Percentiles rank a stretch among this genome's conserved stretches.
Evolutionary conservation across 345 rosid species (phyloP).

Genomic region (Jatropha curcas): DNA sequence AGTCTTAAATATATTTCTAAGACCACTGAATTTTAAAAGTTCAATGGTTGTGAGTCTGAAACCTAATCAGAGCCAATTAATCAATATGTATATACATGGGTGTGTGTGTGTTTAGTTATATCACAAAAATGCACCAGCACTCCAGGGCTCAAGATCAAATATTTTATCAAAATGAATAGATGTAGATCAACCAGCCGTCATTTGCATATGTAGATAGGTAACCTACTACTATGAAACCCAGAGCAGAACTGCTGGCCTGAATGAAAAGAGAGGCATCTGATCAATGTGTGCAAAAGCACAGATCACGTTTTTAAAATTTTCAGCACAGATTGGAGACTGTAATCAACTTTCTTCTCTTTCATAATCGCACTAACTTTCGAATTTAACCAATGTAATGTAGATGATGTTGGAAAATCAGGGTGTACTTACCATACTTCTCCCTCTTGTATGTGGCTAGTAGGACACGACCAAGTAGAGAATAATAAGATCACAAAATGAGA

Average conservation of each 20-base stretch:
- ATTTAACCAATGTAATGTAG: background rate
- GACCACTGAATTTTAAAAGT: too few relatives aligned
- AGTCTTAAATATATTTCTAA: background rate
- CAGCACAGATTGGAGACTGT: constrained; percentile 10
- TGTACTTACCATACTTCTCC: too few relatives aligned
- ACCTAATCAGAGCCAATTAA: too few relatives aligned
- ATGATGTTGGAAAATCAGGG: too few relatives aligned
- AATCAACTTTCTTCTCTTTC: background rate
- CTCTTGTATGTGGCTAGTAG: too few relatives aligned
- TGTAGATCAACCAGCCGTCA: background rate
- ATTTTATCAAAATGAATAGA: background rate
- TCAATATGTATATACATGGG: too few relatives aligned
- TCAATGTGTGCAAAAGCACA: background rate
- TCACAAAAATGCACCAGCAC: background rate
- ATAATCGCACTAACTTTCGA: background rate
- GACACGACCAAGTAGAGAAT: too few relatives aligned
- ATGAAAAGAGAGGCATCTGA: background rate
- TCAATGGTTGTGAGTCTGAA: too few relatives aligned
- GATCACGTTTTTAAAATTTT: too few relatives aligned
- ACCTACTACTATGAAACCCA: background rate
- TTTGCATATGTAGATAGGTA: background rate
- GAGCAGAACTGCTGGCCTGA: background rate
- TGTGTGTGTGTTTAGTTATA: too few relatives aligned
- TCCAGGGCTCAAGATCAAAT: background rate
- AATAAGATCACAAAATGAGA: too few relatives aligned